These are phyloP conservation scores for Psilocybe azurescens DNA, from an alignment of 768 basidiomycete species.

Conservation along the genomic window DNA sequence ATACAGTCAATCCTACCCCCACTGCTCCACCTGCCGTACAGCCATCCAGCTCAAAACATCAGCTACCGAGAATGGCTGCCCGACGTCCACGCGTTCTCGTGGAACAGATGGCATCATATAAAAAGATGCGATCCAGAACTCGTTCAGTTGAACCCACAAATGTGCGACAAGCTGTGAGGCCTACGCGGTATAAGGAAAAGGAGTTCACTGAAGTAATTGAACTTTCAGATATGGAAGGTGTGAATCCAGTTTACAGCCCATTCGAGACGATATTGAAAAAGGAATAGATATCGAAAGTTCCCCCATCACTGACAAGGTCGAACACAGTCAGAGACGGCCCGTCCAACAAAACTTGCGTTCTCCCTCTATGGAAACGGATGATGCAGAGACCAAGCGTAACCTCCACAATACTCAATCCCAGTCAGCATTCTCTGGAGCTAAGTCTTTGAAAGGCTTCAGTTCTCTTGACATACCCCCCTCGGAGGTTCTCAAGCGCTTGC, in stretches of 20 bases:
- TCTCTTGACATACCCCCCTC: slow-evolving; percentile 4
- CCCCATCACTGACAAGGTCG: not conserved
- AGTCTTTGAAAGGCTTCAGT: slow-evolving; percentile 1
- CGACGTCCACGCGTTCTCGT: slow-evolving; percentile 10
- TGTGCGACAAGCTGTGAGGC: not conserved
- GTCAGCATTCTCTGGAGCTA: not conserved
- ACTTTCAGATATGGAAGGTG: slow-evolving; percentile 17
- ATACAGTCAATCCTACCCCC: not conserved
- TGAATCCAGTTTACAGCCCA: not conserved
- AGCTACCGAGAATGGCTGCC: slow-evolving; percentile 16
- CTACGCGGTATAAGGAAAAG: slow-evolving; percentile 13
- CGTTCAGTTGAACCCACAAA: slow-evolving; percentile 8
- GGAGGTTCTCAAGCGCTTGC: slow-evolving; percentile 5
- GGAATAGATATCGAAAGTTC: not conserved
- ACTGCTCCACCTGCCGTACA: not conserved
- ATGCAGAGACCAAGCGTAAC: slow-evolving; percentile 27
- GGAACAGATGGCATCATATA: slow-evolving; percentile 7
- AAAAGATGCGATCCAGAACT: slow-evolving; percentile 14
- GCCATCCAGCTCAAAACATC: not conserved
- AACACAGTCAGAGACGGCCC: not conserved
- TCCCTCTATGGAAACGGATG: slow-evolving; percentile 34
- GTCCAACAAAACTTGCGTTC: not conserved
- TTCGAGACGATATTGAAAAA: not conserved
- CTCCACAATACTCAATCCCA: not conserved
- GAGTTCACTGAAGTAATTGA: slow-evolving; percentile 10